These are phyloP conservation scores for Colletotrichum destructivum DNA, from an alignment of 2,329 filamentous ascomycete genomes.

Conservation along the genomic window DNA sequence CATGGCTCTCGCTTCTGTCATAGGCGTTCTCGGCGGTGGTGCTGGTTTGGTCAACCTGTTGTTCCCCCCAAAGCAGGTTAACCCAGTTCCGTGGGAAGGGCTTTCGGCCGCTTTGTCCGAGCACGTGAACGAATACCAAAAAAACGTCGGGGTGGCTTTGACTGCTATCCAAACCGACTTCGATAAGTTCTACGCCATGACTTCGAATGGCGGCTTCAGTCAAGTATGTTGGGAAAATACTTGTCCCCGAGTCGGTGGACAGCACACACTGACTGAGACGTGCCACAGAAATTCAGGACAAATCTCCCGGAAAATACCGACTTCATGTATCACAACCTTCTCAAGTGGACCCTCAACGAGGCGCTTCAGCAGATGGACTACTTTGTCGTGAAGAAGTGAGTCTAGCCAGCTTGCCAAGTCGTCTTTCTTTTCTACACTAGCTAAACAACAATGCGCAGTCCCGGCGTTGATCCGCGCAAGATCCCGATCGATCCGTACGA, in stretches of 20 bases:
- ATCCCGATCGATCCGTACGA: constrained; percentile 25
- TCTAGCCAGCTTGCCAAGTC: background rate
- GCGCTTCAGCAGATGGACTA: constrained; percentile 13
- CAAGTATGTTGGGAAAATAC: background rate
- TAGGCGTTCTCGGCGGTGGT: background rate
- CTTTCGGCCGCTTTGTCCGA: background rate
- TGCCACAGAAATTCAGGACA: background rate
- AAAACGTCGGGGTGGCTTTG: constrained; percentile 17
- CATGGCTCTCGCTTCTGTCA: background rate
- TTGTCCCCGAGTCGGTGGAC: background rate
- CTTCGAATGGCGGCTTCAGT: constrained; percentile 10
- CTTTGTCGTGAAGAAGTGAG: constrained; percentile 30
- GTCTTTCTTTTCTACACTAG: too few relatives aligned
- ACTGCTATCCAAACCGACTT: constrained; percentile 29
- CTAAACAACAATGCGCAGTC: background rate
- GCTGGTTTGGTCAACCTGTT: constrained; percentile 5
- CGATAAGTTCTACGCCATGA: constrained; percentile 1
- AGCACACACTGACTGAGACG: too few relatives aligned
- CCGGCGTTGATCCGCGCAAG: constrained; percentile 18
- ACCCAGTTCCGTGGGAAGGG: constrained; percentile 15
- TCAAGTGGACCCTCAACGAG: constrained; percentile 21
- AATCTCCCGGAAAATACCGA: constrained; percentile 23
- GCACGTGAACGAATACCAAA: constrained; percentile 24
- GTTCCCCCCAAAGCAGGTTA: background rate
- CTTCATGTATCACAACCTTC: constrained; percentile 26